Evolutionary conservation across 208 protist species (phyloP).

Genomic region (Leptomonas pyrrhocoris): DNA sequence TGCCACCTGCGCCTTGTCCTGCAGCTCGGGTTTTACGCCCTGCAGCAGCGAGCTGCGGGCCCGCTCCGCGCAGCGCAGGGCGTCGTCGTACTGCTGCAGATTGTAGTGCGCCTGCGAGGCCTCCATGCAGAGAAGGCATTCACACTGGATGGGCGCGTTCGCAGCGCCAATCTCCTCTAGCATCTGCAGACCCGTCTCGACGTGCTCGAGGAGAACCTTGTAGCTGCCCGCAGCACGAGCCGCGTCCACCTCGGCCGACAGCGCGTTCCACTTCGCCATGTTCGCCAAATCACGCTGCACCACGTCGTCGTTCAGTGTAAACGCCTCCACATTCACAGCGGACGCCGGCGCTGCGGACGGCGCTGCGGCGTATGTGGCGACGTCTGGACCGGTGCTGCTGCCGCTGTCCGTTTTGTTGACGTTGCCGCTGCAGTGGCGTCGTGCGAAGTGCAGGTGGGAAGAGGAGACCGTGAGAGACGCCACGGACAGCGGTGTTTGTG

Average conservation of each 20-base stretch:
- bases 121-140: conserved; percentile 84
- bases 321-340: conserved; percentile 84
- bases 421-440: background rate
- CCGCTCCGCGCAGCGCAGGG: conserved; percentile 46
- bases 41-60: conserved; percentile 54
- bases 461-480: background rate
- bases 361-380: background rate
- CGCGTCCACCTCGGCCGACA: conserved; percentile 60
- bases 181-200: conserved; percentile 62
- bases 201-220: conserved; percentile 44
- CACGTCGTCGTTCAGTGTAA: conserved; percentile 86
- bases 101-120: conserved; percentile 87
- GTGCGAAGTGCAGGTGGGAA: background rate
- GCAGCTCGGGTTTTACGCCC: conserved; percentile 43
- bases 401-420: background rate
- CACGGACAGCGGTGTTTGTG: background rate
- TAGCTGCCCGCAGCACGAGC: conserved; percentile 48
- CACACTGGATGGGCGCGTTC: conserved; percentile 86
- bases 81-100: conserved; percentile 53
- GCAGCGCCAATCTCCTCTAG: conserved; percentile 67
- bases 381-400: background rate
- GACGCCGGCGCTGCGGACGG: conserved; percentile 20
- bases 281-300: conserved; percentile 77
- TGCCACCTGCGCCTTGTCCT: conserved; percentile 75
- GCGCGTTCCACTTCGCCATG: conserved; percentile 72